Percentiles rank a stretch among this genome's conserved stretches.
These are phyloP conservation scores for Austroboletus eburneus DNA, from an alignment of 768 basidiomycete genomes.

Conservation along the genomic window DNA sequence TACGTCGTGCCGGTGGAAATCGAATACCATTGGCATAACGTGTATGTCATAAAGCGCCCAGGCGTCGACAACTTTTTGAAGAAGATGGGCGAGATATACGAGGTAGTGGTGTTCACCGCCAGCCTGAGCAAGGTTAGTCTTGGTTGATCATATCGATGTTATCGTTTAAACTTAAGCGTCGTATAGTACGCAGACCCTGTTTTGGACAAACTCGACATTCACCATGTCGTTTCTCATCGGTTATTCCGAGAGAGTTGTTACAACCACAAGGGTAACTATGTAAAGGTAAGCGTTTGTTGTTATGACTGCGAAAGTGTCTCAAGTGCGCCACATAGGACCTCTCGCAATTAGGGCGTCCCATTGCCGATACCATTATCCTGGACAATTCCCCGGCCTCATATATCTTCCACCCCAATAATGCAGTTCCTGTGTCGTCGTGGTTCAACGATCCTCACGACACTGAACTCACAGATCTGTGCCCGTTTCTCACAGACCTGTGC, in stretches of 20 bases:
- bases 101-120: conserved; percentile 97
- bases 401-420: conserved; percentile 99
- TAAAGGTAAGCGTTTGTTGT: conserved; percentile 68
- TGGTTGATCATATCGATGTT: not conserved
- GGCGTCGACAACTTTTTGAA: conserved; percentile 96
- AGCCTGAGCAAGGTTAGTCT: conserved; percentile 87
- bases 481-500: conserved; percentile 87
- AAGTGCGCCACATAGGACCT: conserved; percentile 64
- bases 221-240: conserved; percentile 89
- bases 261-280: conserved; percentile 98
- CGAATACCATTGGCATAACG: conserved; percentile 97
- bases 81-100: conserved; percentile 98
- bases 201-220: conserved; percentile 91
- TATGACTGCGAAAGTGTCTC: not conserved
- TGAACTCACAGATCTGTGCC: conserved; percentile 91
- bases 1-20: conserved; percentile 99
- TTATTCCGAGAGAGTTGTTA: conserved; percentile 98
- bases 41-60: conserved; percentile 98
- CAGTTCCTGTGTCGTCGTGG: conserved; percentile 98
- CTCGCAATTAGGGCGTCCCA: conserved; percentile 93
- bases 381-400: conserved; percentile 99
- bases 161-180: conserved; percentile 9
- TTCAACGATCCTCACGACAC: conserved; percentile 99
- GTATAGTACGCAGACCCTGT: conserved; percentile 96
- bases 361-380: conserved; percentile 92